Evolutionary conservation across 208 protist species (phyloP).

Genomic region (Acanthamoeba divionensis): DNA sequence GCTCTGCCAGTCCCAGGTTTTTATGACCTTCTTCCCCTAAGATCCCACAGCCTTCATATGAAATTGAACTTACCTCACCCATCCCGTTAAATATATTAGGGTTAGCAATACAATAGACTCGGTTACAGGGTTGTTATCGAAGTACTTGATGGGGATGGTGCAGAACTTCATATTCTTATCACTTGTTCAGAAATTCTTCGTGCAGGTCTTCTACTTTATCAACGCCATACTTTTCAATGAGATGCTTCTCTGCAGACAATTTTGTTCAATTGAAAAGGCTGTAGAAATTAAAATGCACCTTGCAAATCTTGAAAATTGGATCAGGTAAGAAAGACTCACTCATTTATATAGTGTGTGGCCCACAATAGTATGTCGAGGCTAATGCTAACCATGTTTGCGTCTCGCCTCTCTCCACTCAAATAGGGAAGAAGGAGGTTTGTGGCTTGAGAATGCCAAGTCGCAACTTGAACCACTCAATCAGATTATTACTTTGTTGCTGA

Average conservation of each 20-base stretch:
- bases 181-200: conserved; percentile 36
- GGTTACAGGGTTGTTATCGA: neutral
- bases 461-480: conserved; percentile 16
- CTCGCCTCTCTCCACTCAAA: no score
- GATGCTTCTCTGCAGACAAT: neutral
- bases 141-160: neutral
- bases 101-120: neutral
- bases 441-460: conserved; percentile 35
- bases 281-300: conserved; percentile 49
- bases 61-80: no score
- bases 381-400: no score
- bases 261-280: conserved; percentile 14
- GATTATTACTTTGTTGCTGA: conserved; percentile 32
- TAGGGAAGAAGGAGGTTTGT: conserved; percentile 26
- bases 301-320: conserved; percentile 22
- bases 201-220: conserved; percentile 39
- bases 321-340: no score
- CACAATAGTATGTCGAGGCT: no score
- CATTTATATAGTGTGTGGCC: no score
- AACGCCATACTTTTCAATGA: conserved; percentile 53
- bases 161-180: neutral
- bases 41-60: no score
- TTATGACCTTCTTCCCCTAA: no score
- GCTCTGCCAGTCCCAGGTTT: neutral
- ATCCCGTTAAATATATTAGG: neutral